Evolutionary conservation across 2,329 filamentous ascomycete species (phyloP), one percentile per base, ranked within the genome.

Genomic region (Alternaria panax): DNA sequence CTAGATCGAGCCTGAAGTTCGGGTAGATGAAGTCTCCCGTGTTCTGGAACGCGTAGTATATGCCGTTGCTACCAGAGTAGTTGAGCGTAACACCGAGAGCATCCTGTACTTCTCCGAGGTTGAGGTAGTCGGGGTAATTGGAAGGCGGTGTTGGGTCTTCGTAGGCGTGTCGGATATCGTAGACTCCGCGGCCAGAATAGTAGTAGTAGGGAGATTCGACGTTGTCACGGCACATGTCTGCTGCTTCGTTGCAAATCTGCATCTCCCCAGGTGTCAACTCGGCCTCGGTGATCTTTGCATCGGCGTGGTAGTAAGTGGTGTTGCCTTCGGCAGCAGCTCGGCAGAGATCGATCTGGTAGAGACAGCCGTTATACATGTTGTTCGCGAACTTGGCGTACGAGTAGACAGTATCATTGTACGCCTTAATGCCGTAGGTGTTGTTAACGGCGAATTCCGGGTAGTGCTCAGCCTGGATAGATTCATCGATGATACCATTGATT

Each of bases 41-140:
- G 59, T 80, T 76, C 53, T 85, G 81, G 78, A 86, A 85, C 38
- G 80, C 80, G 63, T 74, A 81, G 70, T 82, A 80, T 12, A 89
- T 82, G 8, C 80, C 77, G 20, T 69, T 65, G 70, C 82, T 87
- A 20, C 76, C 78, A 0, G 86, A 86, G 69, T 82, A 89, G 72
- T 89, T 89, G 51, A 89, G 74, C 7, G 85, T 85, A 1, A 88
- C 84, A 12, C 89, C 89, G 22, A 92, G 83, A 1, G 86, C 85
- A 20, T 84, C 72, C 61, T 87, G 85, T 1, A 91, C 81, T 6
- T 74, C 65, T 11, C 82, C 81, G 43, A 84, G 83, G 70, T 90
- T 90, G 53, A 93, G 82, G 52, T 85, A 86, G 34, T 77, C 78
- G 0, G 87, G 82, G 40, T 54, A 69, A 25, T 60, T 53, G 9